These are phyloP conservation scores for Gloeostereum incarnatum DNA, from an alignment of 768 basidiomycete species.

Conservation along the genomic window DNA sequence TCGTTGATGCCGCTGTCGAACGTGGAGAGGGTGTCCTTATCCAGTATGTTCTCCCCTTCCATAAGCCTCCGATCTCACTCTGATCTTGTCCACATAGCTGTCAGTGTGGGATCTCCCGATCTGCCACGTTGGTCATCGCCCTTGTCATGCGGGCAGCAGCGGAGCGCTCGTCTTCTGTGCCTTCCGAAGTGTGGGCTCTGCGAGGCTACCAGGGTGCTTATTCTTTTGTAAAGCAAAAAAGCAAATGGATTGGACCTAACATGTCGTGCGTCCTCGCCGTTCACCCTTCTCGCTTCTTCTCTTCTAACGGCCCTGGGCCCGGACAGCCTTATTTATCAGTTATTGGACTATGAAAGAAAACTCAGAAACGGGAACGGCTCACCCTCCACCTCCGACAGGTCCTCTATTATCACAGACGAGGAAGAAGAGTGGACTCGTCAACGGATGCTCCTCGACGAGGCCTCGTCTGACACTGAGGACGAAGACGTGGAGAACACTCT, in stretches of 20 bases:
- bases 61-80: slow-evolving; percentile 7
- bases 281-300: slow-evolving; percentile 8
- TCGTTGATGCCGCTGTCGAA: slow-evolving; percentile 67
- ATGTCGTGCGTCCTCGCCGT: slow-evolving; percentile 67
- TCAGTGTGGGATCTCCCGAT: slow-evolving; percentile 89
- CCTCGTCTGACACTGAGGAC: slow-evolving; percentile 36
- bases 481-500: slow-evolving; percentile 45
- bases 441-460: slow-evolving; percentile 51
- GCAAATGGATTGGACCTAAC: slow-evolving; percentile 83
- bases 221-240: slow-evolving; percentile 83
- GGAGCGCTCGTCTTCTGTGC: slow-evolving; percentile 51
- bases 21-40: slow-evolving; percentile 77
- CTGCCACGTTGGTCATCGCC: slow-evolving; percentile 84
- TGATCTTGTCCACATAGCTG: slow-evolving; percentile 43
- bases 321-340: slow-evolving; percentile 81
- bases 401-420: slow-evolving; percentile 47
- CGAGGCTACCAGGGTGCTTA: slow-evolving; percentile 90
- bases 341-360: slow-evolving; percentile 83
- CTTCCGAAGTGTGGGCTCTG: slow-evolving; percentile 68
- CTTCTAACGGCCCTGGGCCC: neutral
- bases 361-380: slow-evolving; percentile 43
- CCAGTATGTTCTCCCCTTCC: slow-evolving; percentile 50
- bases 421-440: slow-evolving; percentile 78
- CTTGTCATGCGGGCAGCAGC: slow-evolving; percentile 91
- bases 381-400: slow-evolving; percentile 42